A percentile compares a stretch with the other conserved stretches of the same genome.
phyloP scores from a whole-genome alignment of 305 asterid genomes.

The Solanum hybrid region DNA sequence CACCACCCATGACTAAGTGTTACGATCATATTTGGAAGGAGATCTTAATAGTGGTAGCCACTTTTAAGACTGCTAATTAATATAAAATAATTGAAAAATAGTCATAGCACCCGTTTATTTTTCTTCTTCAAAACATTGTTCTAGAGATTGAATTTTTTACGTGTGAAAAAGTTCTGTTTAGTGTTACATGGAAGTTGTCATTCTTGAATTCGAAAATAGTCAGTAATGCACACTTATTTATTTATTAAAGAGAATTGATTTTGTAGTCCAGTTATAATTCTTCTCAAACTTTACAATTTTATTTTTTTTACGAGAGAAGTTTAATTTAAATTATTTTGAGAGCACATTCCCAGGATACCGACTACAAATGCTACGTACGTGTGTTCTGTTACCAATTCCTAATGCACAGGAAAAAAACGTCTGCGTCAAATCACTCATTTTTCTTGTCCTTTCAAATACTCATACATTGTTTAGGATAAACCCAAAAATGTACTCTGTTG shows the following conservation, averaged over 20 bases:
- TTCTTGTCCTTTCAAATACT: neutral
- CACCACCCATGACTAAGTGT: neutral
- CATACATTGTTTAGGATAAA: neutral
- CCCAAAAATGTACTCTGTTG: neutral
- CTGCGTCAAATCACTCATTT: neutral
- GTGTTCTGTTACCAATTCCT: neutral
- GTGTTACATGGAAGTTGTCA: neutral
- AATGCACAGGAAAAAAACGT: neutral
- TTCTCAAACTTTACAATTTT: too few species aligned
- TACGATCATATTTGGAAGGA: neutral
- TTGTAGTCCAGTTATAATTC: neutral
- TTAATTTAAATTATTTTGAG: neutral
- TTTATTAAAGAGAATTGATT: neutral
- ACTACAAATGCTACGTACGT: neutral
- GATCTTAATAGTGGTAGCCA: neutral
- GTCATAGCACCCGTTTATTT: neutral
- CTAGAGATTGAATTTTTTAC: neutral
- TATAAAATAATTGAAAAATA: neutral
- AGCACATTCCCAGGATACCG: neutral
- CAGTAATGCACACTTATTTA: neutral
- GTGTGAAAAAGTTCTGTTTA: neutral
- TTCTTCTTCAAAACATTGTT: neutral
- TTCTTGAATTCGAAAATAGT: neutral
- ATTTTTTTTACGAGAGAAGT: neutral
- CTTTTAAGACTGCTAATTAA: neutral